Evolutionary conservation across 176 grass and related monocot genomes (phyloP), one percentile per base, ranked within the genome.

Genomic region (Olyra latifolia): DNA sequence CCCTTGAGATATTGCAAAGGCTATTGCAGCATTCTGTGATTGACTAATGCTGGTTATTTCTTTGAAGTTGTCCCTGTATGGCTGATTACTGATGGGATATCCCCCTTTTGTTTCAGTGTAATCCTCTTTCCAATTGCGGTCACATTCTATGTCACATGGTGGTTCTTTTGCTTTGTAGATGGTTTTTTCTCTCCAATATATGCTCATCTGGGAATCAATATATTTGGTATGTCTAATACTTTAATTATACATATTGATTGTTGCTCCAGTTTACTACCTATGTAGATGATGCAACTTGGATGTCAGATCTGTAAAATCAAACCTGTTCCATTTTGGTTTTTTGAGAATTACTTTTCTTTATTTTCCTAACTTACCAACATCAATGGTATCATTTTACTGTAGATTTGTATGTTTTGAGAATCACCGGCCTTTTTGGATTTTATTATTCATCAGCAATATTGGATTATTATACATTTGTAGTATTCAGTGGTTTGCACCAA

Each of bases 131-230:
- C 92, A 22, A 94, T 94, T 43, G 87, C 92, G 48, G 80, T 94
- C 54, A 94, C 92, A 45, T 94, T 94, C 81, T 94, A 94, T 82
- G 84, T 91, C 61, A 94, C 92, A 35, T 94, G 92, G 89, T 94
- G 92, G 92, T 91, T 94, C 77, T 89, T 94, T 79, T 11, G 76
- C 24, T 94, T 94, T 82, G 92, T 94, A 42, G 92, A 94, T 70
- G 89, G 89, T 10, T 91, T 94, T 84, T 94, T 94, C 81, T 94
- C 92, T 47, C 92, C 89, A 62, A 89, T 94, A 66, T 94, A 94
- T 91, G 80, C 80, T 67, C 89, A 89, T 67, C 82, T 89, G 7
- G 86, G 87, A 66, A 91, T 94, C 75, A 78, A 87, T 62, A 83
- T 94, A 87, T 71, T 94, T 49, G 92, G 92, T 94, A 94, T 70